Percentiles rank a stretch among this genome's conserved stretches.
Conservation (phyloP, 1,284 basidiomycete species). For the Boletus smithii region DNA sequence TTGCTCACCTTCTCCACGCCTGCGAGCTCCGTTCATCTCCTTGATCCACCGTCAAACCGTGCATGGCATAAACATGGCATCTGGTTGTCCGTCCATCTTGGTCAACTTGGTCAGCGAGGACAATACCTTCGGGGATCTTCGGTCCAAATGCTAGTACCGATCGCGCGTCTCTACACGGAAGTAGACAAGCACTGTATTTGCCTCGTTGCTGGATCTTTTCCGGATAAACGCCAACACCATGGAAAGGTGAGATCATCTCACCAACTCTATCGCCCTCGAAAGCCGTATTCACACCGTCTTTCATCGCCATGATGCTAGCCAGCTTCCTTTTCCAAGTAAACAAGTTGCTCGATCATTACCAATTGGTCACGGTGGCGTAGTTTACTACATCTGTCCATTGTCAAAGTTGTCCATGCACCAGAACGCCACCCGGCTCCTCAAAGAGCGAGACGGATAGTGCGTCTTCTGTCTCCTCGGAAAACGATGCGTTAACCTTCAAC, state of each 20-base stretch:
- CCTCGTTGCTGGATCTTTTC: background rate
- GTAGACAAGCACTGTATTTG: constrained; percentile 3
- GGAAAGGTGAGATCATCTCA: constrained; percentile 13
- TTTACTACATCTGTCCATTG: constrained; percentile 8
- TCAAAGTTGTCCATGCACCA: background rate
- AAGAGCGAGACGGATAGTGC: background rate
- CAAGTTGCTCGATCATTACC: constrained; percentile 5
- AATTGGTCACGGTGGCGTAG: constrained; percentile 20
- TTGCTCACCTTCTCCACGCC: too few relatives aligned
- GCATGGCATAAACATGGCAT: constrained; percentile 3
- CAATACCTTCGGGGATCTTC: background rate
- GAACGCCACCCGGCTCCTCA: constrained; percentile 16
- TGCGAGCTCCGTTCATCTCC: too few relatives aligned
- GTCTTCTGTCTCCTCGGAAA: constrained; percentile 11
- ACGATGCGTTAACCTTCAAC: constrained; percentile 5
- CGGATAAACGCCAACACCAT: constrained; percentile 1
- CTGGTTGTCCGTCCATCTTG: background rate
- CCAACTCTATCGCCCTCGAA: constrained; percentile 8
- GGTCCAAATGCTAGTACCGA: background rate
- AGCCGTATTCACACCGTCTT: background rate
- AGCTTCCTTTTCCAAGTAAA: constrained; percentile 13
- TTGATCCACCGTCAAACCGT: too few relatives aligned
- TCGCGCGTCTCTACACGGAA: constrained; percentile 8
- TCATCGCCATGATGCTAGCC: background rate
- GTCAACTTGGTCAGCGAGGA: background rate